Evolutionary conservation across 148 eudicot genomes (phyloP).

Genomic region (Oxyria digyna): DNA sequence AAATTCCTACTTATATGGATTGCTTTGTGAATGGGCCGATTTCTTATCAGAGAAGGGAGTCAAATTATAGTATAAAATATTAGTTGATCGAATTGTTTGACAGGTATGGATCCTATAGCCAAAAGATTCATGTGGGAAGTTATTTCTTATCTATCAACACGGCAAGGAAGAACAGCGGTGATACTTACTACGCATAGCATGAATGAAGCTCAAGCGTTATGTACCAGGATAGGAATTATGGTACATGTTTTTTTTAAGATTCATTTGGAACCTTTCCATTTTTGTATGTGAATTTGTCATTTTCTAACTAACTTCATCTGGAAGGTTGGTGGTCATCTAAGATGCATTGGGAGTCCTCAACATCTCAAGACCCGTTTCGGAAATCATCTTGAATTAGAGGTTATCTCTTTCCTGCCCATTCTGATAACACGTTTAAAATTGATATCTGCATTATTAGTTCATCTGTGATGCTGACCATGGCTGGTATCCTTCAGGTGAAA

Average conservation of each 20-base stretch:
- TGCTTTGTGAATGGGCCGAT: neutral
- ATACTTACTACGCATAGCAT: constrained; percentile 97
- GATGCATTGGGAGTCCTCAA: constrained; percentile 95
- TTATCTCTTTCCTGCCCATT: constrained; percentile 9
- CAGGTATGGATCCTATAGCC: constrained; percentile 99
- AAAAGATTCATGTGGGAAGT: constrained; percentile 99
- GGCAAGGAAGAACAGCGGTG: constrained; percentile 93
- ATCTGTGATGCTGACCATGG: neutral
- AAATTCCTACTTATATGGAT: neutral
- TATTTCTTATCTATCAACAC: constrained; percentile 79
- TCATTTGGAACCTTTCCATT: neutral
- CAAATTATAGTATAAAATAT: neutral
- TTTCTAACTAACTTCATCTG: neutral
- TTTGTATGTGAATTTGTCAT: neutral
- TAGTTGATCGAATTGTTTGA: neutral
- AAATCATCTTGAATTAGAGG: constrained; percentile 98
- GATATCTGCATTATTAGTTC: neutral
- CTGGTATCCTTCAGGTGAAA: constrained; percentile 43
- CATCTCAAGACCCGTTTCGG: constrained; percentile 95
- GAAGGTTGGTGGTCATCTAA: constrained; percentile 82
- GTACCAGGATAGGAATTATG: constrained; percentile 97
- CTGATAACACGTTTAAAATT: neutral
- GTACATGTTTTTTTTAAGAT: constrained; percentile 19
- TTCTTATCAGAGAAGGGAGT: neutral
- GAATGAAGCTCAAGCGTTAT: constrained; percentile 98